A percentile compares a stretch with the other conserved stretches of the same genome.
Conservation (phyloP, 352 stramenopile species). For the Globisporangium spinosum region DNA sequence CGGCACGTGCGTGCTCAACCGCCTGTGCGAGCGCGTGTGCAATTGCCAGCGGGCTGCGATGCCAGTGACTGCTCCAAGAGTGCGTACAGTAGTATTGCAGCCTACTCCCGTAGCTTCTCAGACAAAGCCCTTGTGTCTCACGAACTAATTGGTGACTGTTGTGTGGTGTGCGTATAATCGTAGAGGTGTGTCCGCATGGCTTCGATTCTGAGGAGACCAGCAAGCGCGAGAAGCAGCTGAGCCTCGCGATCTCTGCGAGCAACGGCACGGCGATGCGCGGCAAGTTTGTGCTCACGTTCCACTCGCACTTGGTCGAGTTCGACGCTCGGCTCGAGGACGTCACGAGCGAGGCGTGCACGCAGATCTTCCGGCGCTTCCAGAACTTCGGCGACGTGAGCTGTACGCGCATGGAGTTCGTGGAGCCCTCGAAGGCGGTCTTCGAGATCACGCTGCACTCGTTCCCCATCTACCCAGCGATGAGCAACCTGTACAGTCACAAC, state of each 20-base stretch:
- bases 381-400: constrained; percentile 61
- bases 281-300: constrained; percentile 56
- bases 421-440: constrained; percentile 31
- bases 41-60: constrained; percentile 75
- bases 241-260: constrained; percentile 29
- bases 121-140: not conserved
- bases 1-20: constrained; percentile 60
- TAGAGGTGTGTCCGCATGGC: constrained; percentile 73
- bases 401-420: constrained; percentile 30
- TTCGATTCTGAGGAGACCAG: constrained; percentile 40
- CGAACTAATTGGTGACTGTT: not conserved
- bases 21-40: constrained; percentile 60
- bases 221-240: constrained; percentile 51
- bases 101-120: not conserved
- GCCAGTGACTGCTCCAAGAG: constrained; percentile 57
- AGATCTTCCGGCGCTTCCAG: constrained; percentile 65
- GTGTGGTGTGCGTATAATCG: not conserved
- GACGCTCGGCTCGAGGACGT: constrained; percentile 46
- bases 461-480: constrained; percentile 71
- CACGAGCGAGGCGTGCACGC: constrained; percentile 53
- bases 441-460: constrained; percentile 66
- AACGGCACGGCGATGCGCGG: constrained; percentile 26
- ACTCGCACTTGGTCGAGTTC: constrained; percentile 66
- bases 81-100: constrained; percentile 18
- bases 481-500: constrained; percentile 68